Base-by-base conservation (phyloP, 805 yeast genomes). In the Soucietia sequanensis region DNA sequence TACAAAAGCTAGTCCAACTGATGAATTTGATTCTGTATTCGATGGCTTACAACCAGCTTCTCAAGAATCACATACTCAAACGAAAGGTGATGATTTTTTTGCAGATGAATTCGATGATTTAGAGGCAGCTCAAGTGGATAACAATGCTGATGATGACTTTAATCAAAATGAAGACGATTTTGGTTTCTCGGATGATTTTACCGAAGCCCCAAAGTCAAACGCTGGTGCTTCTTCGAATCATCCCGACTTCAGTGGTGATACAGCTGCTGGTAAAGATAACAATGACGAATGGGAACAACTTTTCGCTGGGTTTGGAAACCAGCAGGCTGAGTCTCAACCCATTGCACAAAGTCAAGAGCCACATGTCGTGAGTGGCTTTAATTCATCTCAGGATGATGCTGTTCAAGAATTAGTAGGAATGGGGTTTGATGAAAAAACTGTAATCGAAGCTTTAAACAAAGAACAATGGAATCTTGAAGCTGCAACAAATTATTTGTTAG, bases 211-310 rank as follows among this genome's bases (percentile, higher is more conserved):
- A 39, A 18, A 41, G 46, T 41, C 12, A 25, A 21, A 30, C 6
- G 30, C 16, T 23, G 21, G 18, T 23, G 48, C 50, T 9, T 43
- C 42, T 36, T 48, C 45, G 66, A 27, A 71, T 70, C 38, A 72
- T 35, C 69, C 66, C 30, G 70, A 70, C 21, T 70, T 72, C 5
- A 62, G 68, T 2, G 63, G 57, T 22, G 70, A 41, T 4, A 6
- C 23, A 16, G 42, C 50, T 13, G 11, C 31, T 15, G 26, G 19
- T 13, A 23, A 50, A n/a, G 41, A 60, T 51, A 39, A 63, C 20
- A 74, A 70, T 34, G 95, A 87, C 50, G 97, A 89, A 57, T 89
- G 97, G 97, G 96, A 89, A 52, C 90, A 87, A 62, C 73, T 89
- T 17, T 89, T 89, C 65, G 91, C 95, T 3, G 95, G 95, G 0